These are phyloP conservation scores for Colletotrichum lentis DNA, from an alignment of 2,329 filamentous ascomycete genomes.

Conservation along the genomic window DNA sequence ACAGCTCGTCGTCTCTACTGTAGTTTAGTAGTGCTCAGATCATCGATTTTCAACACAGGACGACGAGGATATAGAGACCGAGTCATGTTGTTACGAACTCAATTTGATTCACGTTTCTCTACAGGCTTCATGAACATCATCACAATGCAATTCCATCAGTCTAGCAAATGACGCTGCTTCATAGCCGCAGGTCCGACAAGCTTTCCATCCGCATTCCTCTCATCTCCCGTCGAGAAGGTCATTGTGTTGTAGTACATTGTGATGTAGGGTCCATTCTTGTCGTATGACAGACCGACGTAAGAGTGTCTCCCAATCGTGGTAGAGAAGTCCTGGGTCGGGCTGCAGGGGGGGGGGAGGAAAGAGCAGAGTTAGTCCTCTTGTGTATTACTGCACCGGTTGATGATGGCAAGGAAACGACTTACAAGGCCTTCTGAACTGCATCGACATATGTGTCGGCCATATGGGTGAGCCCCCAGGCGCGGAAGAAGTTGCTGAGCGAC, in stretches of 20 bases:
- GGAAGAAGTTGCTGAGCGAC: constrained; percentile 24
- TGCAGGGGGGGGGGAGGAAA: background rate
- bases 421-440: constrained; percentile 28
- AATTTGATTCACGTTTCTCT: background rate
- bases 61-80: too few species aligned
- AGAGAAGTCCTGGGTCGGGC: constrained; percentile 26
- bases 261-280: constrained; percentile 23
- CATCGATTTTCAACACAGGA: too few species aligned
- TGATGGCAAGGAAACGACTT: background rate
- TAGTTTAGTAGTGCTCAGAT: too few species aligned
- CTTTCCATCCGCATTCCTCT: constrained; percentile 14
- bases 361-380: background rate
- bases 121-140: background rate
- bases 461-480: constrained; percentile 11
- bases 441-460: constrained; percentile 30
- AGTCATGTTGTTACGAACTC: background rate
- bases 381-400: background rate
- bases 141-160: background rate
- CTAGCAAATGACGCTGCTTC: constrained; percentile 31
- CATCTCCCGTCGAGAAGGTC: constrained; percentile 24
- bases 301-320: constrained; percentile 31
- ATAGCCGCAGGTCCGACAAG: constrained; percentile 30
- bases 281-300: constrained; percentile 27
- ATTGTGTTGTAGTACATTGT: constrained; percentile 34
- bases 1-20: too few species aligned